A percentile compares a stretch with the other conserved stretches of the same genome.
Evolutionary conservation across 2,329 filamentous ascomycete genomes (phyloP).

Genomic region (Trichoderma arundinaceum): DNA sequence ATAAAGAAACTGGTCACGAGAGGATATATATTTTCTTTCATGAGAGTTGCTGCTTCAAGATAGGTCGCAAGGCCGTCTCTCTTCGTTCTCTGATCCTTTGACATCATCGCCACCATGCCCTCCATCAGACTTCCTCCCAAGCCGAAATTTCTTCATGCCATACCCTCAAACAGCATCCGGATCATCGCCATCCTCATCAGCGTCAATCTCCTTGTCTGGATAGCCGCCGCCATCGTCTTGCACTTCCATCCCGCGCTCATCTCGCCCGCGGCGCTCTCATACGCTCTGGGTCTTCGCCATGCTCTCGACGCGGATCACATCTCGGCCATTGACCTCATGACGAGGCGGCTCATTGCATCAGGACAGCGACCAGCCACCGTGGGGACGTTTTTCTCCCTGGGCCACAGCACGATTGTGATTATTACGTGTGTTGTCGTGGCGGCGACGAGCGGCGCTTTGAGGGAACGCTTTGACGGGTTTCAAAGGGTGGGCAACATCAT

Average conservation of each 20-base stretch:
- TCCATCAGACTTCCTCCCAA: slow-evolving; percentile 35
- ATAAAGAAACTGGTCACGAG: background rate
- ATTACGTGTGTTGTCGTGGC: slow-evolving; percentile 91
- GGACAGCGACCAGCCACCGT: slow-evolving; percentile 89
- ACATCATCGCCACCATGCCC: slow-evolving; percentile 1
- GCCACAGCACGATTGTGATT: slow-evolving; percentile 91
- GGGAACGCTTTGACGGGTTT: slow-evolving; percentile 81
- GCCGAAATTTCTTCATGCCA: slow-evolving; percentile 41
- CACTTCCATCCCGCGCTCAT: slow-evolving; percentile 66
- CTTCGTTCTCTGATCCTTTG: background rate
- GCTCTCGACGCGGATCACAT: slow-evolving; percentile 96
- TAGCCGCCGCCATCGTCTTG: slow-evolving; percentile 58
- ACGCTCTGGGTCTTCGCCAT: slow-evolving; percentile 87
- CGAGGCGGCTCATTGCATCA: slow-evolving; percentile 81
- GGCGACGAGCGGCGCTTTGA: slow-evolving; percentile 83
- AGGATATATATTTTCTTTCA: background rate
- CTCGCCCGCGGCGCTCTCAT: slow-evolving; percentile 82
- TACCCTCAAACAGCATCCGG: slow-evolving; percentile 47
- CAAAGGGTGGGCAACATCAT: slow-evolving; percentile 83
- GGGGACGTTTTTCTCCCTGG: slow-evolving; percentile 91
- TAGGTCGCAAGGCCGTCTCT: background rate
- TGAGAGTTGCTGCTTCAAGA: background rate
- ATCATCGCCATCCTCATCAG: slow-evolving; percentile 58
- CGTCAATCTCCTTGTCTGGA: slow-evolving; percentile 63
- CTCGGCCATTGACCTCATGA: slow-evolving; percentile 91